Evolutionary conservation across 495 filamentous ascomycete species (phyloP).

Genomic region (Thozetella sp.): DNA sequence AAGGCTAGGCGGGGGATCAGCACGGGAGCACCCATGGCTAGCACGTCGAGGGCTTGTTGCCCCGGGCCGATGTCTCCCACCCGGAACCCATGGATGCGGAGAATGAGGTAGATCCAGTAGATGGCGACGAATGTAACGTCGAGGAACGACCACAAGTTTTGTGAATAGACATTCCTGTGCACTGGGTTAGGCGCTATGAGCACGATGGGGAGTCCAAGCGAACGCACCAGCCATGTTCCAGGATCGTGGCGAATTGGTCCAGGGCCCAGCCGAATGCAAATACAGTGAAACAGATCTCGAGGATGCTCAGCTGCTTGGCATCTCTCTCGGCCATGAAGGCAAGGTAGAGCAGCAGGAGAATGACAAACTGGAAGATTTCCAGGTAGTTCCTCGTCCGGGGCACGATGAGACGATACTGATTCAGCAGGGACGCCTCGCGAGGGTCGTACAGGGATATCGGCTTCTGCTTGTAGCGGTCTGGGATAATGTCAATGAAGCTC

Average conservation of each 20-base stretch:
- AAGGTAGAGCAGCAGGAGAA: slow-evolving; percentile 64
- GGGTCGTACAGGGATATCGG: slow-evolving; percentile 73
- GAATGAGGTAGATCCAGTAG: slow-evolving; percentile 59
- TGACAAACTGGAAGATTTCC: slow-evolving; percentile 67
- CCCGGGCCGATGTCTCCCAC: slow-evolving; percentile 29
- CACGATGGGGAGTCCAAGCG: no score
- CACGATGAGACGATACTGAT: slow-evolving; percentile 75
- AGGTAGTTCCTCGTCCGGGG: slow-evolving; percentile 68
- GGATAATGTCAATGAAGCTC: slow-evolving; percentile 69
- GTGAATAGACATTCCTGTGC: slow-evolving; percentile 70
- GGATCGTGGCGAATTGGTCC: slow-evolving; percentile 70
- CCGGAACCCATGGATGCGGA: slow-evolving; percentile 60
- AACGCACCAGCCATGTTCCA: slow-evolving; percentile 69
- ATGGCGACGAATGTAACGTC: slow-evolving; percentile 68
- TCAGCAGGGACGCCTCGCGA: slow-evolving; percentile 62
- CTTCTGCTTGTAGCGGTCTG: slow-evolving; percentile 73
- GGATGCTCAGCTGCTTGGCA: slow-evolving; percentile 40
- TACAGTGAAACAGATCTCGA: slow-evolving; percentile 62
- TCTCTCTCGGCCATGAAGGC: slow-evolving; percentile 63
- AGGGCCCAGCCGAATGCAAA: slow-evolving; percentile 73
- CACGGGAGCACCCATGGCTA: slow-evolving; percentile 70
- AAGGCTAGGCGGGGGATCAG: slow-evolving; percentile 75
- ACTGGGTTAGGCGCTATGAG: not conserved
- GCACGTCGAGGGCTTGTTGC: slow-evolving; percentile 65
- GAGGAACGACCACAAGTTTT: slow-evolving; percentile 79